phyloP scores from a whole-genome alignment of 176 grass and related monocot species.

The Oryza meridionalis region DNA sequence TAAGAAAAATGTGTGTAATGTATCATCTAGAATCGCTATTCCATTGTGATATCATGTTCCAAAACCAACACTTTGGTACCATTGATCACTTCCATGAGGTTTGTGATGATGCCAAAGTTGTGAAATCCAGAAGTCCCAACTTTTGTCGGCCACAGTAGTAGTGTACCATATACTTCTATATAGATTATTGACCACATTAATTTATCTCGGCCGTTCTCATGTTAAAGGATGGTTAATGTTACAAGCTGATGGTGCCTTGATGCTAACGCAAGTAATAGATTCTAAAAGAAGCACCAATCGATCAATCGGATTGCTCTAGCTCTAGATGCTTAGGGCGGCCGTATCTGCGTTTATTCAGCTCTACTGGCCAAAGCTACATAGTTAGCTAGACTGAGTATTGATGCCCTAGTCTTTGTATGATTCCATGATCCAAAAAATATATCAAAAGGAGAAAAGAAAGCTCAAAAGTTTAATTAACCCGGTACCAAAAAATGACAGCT shows the following conservation, averaged over 20 bases:
- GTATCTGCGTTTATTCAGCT: conserved; percentile 40
- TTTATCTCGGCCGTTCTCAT: neutral
- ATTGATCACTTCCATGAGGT: neutral
- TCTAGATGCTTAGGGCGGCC: conserved; percentile 36
- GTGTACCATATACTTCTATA: neutral
- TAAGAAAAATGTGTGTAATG: neutral
- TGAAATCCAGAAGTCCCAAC: conserved; percentile 15
- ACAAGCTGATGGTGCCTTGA: conserved; percentile 29
- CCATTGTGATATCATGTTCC: neutral
- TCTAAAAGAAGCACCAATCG: conserved; percentile 26
- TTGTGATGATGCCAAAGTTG: neutral
- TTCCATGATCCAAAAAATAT: conserved; percentile 37
- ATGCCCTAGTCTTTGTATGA: conserved; percentile 43
- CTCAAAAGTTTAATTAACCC: conserved; percentile 10
- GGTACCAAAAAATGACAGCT: conserved; percentile 25
- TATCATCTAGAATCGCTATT: neutral
- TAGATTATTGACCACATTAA: neutral
- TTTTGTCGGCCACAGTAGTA: conserved; percentile 34
- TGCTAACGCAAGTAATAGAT: conserved; percentile 53
- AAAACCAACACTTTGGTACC: neutral
- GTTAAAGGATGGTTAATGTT: conserved; percentile 45
- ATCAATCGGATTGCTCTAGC: neutral
- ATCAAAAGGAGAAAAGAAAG: conserved; percentile 8
- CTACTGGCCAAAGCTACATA: conserved; percentile 25
- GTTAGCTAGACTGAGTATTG: conserved; percentile 28